Base-by-base conservation (phyloP, 2,329 filamentous ascomycete species). In the Neofusicoccum parvum region DNA sequence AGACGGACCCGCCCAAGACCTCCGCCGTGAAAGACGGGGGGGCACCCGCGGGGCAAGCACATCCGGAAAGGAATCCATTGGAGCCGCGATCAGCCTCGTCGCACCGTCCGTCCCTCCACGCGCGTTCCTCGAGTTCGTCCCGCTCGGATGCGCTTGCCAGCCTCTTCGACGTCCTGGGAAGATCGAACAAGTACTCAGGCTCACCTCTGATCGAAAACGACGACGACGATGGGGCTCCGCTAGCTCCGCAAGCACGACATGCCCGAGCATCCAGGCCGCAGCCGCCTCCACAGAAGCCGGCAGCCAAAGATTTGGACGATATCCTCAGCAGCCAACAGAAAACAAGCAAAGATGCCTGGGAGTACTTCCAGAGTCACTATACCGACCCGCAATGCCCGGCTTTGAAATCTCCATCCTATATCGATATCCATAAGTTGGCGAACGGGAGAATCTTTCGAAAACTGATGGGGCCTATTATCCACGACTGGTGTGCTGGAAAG, bases 341-440 rank as follows among this genome's bases (percentile, higher is more conserved):
- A 15, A 36, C 63, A 11, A 27, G 23, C n/a, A 62, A 68, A 3
- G n/a, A 64, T 41, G 74, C 75, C 5, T 79, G 76, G 76, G 17
- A 36, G 1, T 17, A 68, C 5, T 76, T 78, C 66, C 59, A 72
- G 15, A 32, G 65, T 14, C 70, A 65, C n/a, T 79, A 73, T 53
- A 69, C 69, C 7, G 71, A 72, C 14, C 72, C 67, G 37, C 73
- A 73, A 37, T 73, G 73, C 53, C 67, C 70, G n/a, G 74, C 75
- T 36, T 59, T 77, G 10, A 69, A 58, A 5, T 62, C 71, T 6
- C 72, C 73, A 6, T 62, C 68, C 2, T 53, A 67, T 11, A 32
- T 65, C 15, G 74, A 76, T 50, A 41, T 73, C 7, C 39, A 45
- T 12, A 48, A 72, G 1, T 20, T 74, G n/a, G 66, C 62, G 12